phyloP scores from a whole-genome alignment of 108 stramenopile species.

The Cafeteria roenbergensis region DNA sequence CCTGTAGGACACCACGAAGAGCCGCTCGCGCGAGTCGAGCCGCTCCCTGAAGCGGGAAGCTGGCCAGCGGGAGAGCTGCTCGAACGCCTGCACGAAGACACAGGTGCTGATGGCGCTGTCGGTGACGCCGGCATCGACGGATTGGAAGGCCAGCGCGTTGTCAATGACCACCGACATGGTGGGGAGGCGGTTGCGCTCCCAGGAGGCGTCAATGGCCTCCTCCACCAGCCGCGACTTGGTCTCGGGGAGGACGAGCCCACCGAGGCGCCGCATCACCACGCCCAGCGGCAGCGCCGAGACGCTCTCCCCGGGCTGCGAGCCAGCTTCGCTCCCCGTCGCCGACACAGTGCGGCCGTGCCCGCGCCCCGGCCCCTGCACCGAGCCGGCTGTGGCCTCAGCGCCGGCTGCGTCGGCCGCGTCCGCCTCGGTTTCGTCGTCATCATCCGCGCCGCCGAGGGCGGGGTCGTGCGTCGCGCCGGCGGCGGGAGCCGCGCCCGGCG shows the following conservation, averaged over 20 bases:
- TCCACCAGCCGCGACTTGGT: conserved; percentile 30
- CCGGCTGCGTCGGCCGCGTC: too few species aligned
- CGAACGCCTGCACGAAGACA: conserved; percentile 39
- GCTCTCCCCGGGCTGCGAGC: too few species aligned
- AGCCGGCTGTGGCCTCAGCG: too few species aligned
- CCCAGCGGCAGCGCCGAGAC: too few species aligned
- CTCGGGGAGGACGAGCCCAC: conserved; percentile 27
- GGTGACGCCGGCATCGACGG: conserved; percentile 21
- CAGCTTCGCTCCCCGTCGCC: too few species aligned
- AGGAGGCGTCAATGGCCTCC: conserved; percentile 17
- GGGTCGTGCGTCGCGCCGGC: too few species aligned
- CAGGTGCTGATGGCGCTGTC: conserved; percentile 30
- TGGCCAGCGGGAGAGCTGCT: conserved; percentile 10
- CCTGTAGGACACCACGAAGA: neutral
- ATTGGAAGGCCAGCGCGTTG: conserved; percentile 27
- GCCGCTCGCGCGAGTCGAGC: neutral
- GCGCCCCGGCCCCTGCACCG: too few species aligned
- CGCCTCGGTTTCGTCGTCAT: too few species aligned
- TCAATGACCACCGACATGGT: conserved; percentile 25
- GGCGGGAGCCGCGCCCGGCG: neutral
- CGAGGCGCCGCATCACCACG: conserved; percentile 17
- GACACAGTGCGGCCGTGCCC: too few species aligned
- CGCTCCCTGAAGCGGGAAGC: neutral
- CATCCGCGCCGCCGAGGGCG: too few species aligned
- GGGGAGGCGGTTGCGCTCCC: conserved; percentile 21